Conservation (phyloP, 2,329 filamentous ascomycete species). For the Atkinsonella texensis region DNA sequence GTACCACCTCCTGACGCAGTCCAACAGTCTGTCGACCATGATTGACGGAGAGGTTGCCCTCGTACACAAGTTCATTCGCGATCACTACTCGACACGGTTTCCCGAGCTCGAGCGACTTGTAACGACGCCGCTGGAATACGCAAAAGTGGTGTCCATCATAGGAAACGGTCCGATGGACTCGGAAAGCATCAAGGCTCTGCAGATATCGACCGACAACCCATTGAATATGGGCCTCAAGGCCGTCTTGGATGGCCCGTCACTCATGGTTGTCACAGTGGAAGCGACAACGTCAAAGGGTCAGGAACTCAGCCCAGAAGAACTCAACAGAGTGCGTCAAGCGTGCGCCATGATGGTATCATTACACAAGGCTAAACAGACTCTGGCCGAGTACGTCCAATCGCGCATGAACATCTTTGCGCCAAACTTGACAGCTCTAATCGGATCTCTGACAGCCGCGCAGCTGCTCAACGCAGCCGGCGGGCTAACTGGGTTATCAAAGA, state of each 20-base stretch:
- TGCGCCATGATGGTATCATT: slow-evolving; percentile 84
- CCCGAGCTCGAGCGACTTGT: slow-evolving; percentile 85
- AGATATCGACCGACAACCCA: slow-evolving; percentile 66
- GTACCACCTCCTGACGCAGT: slow-evolving; percentile 77
- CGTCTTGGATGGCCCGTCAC: slow-evolving; percentile 74
- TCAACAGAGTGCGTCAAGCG: slow-evolving; percentile 61
- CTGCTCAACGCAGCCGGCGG: slow-evolving; percentile 92
- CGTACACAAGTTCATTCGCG: slow-evolving; percentile 91
- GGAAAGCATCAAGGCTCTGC: slow-evolving; percentile 67
- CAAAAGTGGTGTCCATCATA: slow-evolving; percentile 86
- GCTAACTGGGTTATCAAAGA: slow-evolving; percentile 77
- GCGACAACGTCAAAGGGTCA: slow-evolving; percentile 79
- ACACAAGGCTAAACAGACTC: slow-evolving; percentile 71
- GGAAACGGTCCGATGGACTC: slow-evolving; percentile 81
- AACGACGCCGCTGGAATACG: slow-evolving; percentile 86
- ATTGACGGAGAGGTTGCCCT: slow-evolving; percentile 88
- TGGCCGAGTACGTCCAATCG: slow-evolving; percentile 92
- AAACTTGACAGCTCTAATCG: slow-evolving; percentile 81
- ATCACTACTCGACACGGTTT: slow-evolving; percentile 90
- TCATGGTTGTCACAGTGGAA: slow-evolving; percentile 95
- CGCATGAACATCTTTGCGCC: slow-evolving; percentile 95
- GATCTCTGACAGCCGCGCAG: slow-evolving; percentile 86
- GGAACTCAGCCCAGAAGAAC: slow-evolving; percentile 62
- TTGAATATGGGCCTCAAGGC: slow-evolving; percentile 63
- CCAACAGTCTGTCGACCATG: slow-evolving; percentile 78